Conservation (phyloP, 2,329 filamentous ascomycete species). For the Cladosporium sp. region DNA sequence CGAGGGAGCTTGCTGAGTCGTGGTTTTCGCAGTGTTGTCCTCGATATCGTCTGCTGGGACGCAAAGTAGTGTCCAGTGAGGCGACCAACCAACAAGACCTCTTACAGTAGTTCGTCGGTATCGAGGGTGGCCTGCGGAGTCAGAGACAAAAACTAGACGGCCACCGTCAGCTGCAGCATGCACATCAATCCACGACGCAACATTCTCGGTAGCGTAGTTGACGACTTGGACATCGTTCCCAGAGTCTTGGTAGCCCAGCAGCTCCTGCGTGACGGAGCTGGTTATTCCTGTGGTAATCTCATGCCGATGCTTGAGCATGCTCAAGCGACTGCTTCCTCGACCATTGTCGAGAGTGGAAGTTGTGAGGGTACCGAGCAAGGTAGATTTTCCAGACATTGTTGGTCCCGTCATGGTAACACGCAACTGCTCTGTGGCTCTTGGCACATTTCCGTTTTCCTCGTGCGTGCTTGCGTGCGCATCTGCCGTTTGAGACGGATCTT, state of each 20-base stretch:
- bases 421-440: constrained; percentile 64
- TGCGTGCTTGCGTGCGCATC: not conserved
- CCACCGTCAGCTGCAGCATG: constrained; percentile 74
- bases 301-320: constrained; percentile 86
- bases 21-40: constrained; percentile 44
- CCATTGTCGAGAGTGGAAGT: constrained; percentile 90
- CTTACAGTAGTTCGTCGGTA: constrained; percentile 87
- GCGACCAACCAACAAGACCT: constrained; percentile 91
- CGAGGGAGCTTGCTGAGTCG: constrained; percentile 35
- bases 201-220: constrained; percentile 83
- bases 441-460: not conserved
- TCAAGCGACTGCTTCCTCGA: constrained; percentile 82
- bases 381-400: constrained; percentile 90
- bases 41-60: constrained; percentile 76
- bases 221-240: constrained; percentile 53
- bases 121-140: constrained; percentile 86
- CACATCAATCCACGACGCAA: constrained; percentile 92
- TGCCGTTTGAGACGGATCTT: not conserved
- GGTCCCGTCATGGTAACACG: constrained; percentile 85
- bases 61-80: constrained; percentile 89
- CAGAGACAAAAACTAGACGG: constrained; percentile 82
- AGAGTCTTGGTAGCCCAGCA: constrained; percentile 71
- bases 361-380: constrained; percentile 80
- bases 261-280: constrained; percentile 89
- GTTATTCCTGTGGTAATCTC: constrained; percentile 90